Conservation (phyloP, 2,329 filamentous ascomycete genomes). For the Aspergillus udagawae region DNA sequence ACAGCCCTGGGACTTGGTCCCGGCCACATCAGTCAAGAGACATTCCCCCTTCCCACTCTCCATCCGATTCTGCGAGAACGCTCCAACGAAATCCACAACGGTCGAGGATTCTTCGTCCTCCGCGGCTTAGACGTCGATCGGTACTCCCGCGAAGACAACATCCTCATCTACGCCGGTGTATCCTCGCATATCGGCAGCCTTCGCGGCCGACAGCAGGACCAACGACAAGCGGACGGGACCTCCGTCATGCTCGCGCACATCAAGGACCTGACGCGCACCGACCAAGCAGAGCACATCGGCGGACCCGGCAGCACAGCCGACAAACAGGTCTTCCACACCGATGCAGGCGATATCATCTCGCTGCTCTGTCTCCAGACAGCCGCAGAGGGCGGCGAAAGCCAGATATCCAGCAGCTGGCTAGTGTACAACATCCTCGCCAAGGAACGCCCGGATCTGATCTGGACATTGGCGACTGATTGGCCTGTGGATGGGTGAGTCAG, state of each 20-base stretch:
- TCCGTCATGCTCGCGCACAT: constrained; percentile 59
- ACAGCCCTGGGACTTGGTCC: constrained; percentile 28
- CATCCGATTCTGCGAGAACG: constrained; percentile 29
- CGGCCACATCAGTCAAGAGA: constrained; percentile 44
- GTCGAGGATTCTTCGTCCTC: constrained; percentile 44
- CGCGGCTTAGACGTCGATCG: constrained; percentile 38
- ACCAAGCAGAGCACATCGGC: constrained; percentile 33
- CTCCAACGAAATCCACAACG: constrained; percentile 37
- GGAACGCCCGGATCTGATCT: constrained; percentile 51
- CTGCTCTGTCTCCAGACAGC: constrained; percentile 47
- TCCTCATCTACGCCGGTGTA: constrained; percentile 43
- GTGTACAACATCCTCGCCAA: constrained; percentile 54
- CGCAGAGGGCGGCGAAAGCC: constrained; percentile 49
- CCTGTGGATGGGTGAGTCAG: constrained; percentile 41
- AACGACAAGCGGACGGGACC: constrained; percentile 15
- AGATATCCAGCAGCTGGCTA: constrained; percentile 51
- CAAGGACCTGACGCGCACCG: constrained; percentile 51
- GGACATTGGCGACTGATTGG: constrained; percentile 49
- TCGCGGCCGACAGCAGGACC: constrained; percentile 42
- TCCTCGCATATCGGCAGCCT: constrained; percentile 40
- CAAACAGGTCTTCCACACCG: constrained; percentile 53
- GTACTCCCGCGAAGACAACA: constrained; percentile 34
- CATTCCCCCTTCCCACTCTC: constrained; percentile 41
- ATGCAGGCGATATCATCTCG: constrained; percentile 52
- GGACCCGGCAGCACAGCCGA: constrained; percentile 41